Base-by-base conservation (phyloP, 441 rosid species). In the Eutrema salsugineum region DNA sequence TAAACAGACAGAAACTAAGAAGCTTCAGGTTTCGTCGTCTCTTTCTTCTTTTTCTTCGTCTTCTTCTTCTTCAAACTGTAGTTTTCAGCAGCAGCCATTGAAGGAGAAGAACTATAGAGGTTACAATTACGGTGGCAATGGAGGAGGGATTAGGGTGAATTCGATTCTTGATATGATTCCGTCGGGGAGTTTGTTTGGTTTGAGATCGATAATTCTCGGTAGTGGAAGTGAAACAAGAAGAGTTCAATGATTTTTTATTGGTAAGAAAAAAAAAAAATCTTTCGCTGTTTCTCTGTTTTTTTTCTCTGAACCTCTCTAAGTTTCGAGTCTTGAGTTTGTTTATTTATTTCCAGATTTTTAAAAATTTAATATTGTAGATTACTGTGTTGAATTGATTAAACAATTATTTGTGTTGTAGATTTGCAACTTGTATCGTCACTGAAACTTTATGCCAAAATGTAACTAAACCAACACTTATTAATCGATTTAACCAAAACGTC, bases 121-220 rank as follows among this genome's bases (percentile, higher is more conserved):
- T 62, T 71, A 71, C 30, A 19, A 36, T 5, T 62, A 71, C n/a
- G 27, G 20, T 5, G 54, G 68, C 5, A 51, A 71, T 61, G 68
- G 68, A 60, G 70, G 70, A 0, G 81, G 77, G 12, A 72, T 83
- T 54, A 82, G 76, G 8, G 85, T 91, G 11, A 82, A 70, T 63
- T 89, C 94, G 4, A 84, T 86, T 60, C 63, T 90, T 36, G 87
- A 86, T 73, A 84, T 92, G 72, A 85, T 92, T 66, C 83, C 89
- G 5, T 78, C 94, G 0, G 90, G 85, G 53, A 87, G 82, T 80
- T 68, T 88, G 20, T 88, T 92, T 74, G 90, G 97, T 11, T 72
- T 89, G 30, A 81, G 85, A 14, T 89, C 90, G 42, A 79, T 87
- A 39, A 80, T 86, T 80, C 73, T 68, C 78, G 71, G 80, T 22